Evolutionary conservation across 2,329 filamentous ascomycete genomes (phyloP), one percentile per base, ranked within the genome.

Genomic region (Rasamsonia emersonii): DNA sequence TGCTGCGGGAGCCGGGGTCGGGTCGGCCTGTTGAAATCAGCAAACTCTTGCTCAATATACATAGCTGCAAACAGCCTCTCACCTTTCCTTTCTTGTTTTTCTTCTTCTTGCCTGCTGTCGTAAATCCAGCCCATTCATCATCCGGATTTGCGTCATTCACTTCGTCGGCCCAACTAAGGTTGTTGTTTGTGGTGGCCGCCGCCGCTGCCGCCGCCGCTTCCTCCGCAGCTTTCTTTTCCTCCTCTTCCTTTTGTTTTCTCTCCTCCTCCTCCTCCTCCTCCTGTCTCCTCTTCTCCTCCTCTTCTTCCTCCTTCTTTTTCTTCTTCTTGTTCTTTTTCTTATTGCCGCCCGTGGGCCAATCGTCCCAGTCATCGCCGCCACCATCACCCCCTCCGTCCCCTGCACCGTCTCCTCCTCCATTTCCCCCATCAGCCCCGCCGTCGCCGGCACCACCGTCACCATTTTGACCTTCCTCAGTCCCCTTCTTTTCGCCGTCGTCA

Each of bases 11-110:
- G 53, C 50, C 28, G 61, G 43, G 4, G 49, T 42, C 21, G 56
- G 47, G 24, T 54, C 59, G 16, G 44, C 49, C 47, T 54, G 24
- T 20, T 34, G 24, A n/a, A 24, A 23, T 32, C 11, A 37, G 21
- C 26, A 34, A 17, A 30, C 18, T 23, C 9, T 28, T 11, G 24
- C 18, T 31, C n/a, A 3, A 19, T n/a, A 13, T 24, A 30, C 3
- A 14, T 16, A 19, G 15, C 18, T 10, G 24, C 16, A 40, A 38
- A 28, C 27, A 37, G 8, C 40, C 33, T 25, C 55, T 47, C 53
- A 75, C 70, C 56, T 71, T 73, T 41, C 72, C 73, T 41, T 65
- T 65, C 42, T 61, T 63, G 51, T 74, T 74, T 51, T 76, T 77
- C 50, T 74, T 75, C 38, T 62, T 65, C 38, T 75, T 76, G 18